Conservation (phyloP, 306 rosid genomes). For the Mimosa bimucronata region DNA sequence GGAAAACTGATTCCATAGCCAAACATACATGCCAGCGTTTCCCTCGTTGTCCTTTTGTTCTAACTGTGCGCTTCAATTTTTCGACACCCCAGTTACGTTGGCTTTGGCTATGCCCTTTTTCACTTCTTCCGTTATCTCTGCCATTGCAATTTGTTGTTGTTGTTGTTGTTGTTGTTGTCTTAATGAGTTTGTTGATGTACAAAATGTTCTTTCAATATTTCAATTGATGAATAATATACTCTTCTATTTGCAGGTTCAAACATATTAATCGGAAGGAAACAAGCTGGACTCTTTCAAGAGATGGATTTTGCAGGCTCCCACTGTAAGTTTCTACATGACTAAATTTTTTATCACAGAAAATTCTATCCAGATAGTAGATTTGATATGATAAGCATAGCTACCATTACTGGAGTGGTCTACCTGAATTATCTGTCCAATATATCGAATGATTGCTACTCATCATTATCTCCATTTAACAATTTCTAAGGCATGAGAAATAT, state of each 20-base stretch:
- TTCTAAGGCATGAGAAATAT: too few relatives aligned
- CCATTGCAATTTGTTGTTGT: neutral
- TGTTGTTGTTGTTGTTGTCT: neutral
- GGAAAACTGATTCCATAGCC: conserved; percentile 13
- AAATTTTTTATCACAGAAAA: neutral
- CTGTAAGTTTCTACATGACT: conserved; percentile 4
- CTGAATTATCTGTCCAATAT: neutral
- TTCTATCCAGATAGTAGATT: neutral
- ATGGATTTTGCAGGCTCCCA: neutral
- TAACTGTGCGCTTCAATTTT: neutral
- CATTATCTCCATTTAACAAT: too few relatives aligned
- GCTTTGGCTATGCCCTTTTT: neutral
- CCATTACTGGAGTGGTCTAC: neutral
- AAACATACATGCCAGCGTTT: neutral
- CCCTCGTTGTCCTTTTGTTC: neutral
- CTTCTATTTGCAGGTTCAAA: conserved; percentile 39
- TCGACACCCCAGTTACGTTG: neutral
- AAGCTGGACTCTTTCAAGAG: neutral
- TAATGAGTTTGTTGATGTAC: neutral
- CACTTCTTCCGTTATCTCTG: conserved; percentile 18
- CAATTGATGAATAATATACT: neutral
- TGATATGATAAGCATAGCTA: neutral
- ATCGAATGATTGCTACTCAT: too few relatives aligned
- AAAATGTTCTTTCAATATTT: neutral
- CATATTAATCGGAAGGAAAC: conserved; percentile 19